Base-by-base conservation (phyloP, 1,284 basidiomycete species). In the Leccinum subatratum region DNA sequence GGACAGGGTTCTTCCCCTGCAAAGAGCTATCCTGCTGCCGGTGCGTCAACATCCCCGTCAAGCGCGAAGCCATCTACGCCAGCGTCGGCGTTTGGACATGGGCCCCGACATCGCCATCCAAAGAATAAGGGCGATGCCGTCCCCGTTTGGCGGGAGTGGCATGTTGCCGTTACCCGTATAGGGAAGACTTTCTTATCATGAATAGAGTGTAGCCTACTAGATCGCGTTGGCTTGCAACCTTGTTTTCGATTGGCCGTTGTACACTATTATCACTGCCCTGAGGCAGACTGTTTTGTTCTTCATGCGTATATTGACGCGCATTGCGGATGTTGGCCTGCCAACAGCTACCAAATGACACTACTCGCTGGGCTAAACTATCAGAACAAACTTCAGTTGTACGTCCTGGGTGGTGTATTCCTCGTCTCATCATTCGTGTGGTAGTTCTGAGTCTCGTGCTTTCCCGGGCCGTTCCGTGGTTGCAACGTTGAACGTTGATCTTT, bases 381-480 rank as follows among this genome's bases (percentile, higher is more conserved):
- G 75, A 86, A 88, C 67, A 83, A 91, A 72, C 71, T 92, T 39
- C 91, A 95, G 74, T 84, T 95, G n/a, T 96, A 96, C 75, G 92
- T 96, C 64, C 86, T 96, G 30, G 92, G 94, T 65, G 87, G 85
- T 68, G 84, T 96, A 70, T 96, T 96, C 82, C 81, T 95, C 59
- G 92, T 87, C 12, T 87, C 93, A 7, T 93, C 94, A 6, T 82
- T 88, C 58, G 87, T 92, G 65, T 96, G 94, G 94, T 96, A 95
- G 78, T 84, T 87, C n/a, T 81, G n/a, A n/a, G n/a, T n/a, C n/a
- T n/a, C n/a, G n/a, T n/a, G n/a, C n/a, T n/a, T n/a, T n/a, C n/a
- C n/a, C n/a, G n/a, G n/a, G n/a, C n/a, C n/a, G n/a, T n/a, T 95
- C 94, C 94, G 59, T 96, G 94, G 94, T 72, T 94, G 42, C 92